Percentiles rank a stretch among this genome's conserved stretches.
Evolutionary conservation across 2,329 filamentous ascomycete genomes (phyloP).

Genomic region (Didymella arachidicola): DNA sequence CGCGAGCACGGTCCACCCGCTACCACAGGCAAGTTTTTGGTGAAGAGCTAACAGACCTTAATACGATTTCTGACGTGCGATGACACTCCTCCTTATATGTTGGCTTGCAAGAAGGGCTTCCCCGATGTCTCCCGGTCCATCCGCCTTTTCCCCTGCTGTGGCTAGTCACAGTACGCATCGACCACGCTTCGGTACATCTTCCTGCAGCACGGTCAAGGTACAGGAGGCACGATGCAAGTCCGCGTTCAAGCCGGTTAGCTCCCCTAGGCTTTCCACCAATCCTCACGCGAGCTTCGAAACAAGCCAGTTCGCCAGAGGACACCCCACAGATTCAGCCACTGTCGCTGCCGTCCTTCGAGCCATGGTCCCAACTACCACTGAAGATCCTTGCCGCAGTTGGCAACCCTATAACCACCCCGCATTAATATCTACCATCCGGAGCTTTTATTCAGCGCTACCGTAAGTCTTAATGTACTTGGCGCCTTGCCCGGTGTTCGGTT

Average conservation of each 20-base stretch:
- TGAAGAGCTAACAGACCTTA: neutral
- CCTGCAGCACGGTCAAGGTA: neutral
- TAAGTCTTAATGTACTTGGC: conserved; percentile 12
- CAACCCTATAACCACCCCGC: conserved; percentile 9
- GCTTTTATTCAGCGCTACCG: conserved; percentile 4
- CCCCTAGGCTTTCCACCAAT: conserved; percentile 15
- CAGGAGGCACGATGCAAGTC: neutral
- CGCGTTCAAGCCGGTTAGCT: neutral
- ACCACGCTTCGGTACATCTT: neutral
- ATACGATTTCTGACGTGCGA: neutral
- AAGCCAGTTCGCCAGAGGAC: neutral
- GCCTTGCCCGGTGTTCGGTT: neutral
- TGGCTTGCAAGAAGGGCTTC: neutral
- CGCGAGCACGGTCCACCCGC: neutral
- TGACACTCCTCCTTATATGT: conserved; percentile 6
- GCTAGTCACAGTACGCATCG: neutral
- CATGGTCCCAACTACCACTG: conserved; percentile 3
- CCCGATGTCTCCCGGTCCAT: neutral
- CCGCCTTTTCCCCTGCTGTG: neutral
- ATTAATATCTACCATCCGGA: neutral
- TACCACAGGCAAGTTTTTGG: neutral
- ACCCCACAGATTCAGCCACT: conserved; percentile 1
- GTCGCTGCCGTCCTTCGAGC: conserved; percentile 3
- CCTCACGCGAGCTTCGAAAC: conserved; percentile 2
- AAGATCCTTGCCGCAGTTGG: conserved; percentile 12